phyloP scores from a whole-genome alignment of 1,284 basidiomycete genomes.

The Fomitopsis betulina region DNA sequence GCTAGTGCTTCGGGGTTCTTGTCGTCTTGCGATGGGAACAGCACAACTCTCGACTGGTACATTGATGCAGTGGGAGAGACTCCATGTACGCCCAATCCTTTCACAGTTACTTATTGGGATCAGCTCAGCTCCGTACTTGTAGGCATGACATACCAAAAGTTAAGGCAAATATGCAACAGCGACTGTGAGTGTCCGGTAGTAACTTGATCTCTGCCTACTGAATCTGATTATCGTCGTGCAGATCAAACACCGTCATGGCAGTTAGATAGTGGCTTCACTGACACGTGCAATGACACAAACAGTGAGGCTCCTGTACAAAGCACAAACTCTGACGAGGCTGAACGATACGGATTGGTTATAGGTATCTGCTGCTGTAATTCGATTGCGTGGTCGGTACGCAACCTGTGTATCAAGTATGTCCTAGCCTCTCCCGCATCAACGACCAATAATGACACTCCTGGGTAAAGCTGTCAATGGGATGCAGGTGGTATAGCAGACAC shows the following conservation, averaged over 20 bases:
- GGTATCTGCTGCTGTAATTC: background rate
- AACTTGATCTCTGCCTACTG: background rate
- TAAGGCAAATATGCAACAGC: background rate
- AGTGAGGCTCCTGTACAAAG: background rate
- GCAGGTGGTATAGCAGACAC: background rate
- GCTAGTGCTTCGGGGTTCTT: background rate
- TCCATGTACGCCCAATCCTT: background rate
- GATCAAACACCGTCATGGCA: background rate
- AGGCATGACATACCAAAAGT: background rate
- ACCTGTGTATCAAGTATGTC: background rate
- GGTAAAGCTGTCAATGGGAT: background rate
- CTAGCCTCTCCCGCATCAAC: too few relatives aligned
- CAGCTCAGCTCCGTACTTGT: background rate
- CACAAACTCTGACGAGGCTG: too few relatives aligned
- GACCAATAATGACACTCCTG: too few relatives aligned
- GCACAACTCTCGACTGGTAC: background rate
- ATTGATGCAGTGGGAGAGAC: background rate
- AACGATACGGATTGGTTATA: background rate
- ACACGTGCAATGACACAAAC: background rate
- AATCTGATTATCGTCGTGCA: background rate
- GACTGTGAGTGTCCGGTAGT: too few relatives aligned
- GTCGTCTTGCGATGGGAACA: background rate
- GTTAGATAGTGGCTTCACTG: background rate
- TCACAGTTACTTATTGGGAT: too few relatives aligned
- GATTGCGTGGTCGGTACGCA: background rate